Evolutionary conservation across 805 yeast genomes (phyloP).

Genomic region (Clavispora phyllophila): DNA sequence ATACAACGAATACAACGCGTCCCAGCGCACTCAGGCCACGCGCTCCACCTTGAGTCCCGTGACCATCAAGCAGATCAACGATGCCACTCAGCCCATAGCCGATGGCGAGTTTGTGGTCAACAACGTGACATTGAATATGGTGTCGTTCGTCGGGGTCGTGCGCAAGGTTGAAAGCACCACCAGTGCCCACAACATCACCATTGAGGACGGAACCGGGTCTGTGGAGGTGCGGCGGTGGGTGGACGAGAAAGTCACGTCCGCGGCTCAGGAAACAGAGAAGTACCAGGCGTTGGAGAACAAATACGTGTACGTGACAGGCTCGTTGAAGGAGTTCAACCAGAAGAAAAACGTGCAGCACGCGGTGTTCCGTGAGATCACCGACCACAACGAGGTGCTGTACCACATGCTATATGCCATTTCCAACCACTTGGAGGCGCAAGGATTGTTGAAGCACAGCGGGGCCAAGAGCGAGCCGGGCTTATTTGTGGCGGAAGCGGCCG

Average conservation of each 20-base stretch:
- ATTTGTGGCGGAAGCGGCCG: conserved; percentile 25
- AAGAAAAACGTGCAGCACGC: conserved; percentile 64
- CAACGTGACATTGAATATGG: conserved; percentile 57
- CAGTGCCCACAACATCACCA: conserved; percentile 48
- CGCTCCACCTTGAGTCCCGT: conserved; percentile 46
- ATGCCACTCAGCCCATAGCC: conserved; percentile 54
- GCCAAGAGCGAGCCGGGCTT: conserved; percentile 19
- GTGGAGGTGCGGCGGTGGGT: conserved; percentile 64
- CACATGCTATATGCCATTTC: conserved; percentile 64
- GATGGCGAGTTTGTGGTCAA: conserved; percentile 63
- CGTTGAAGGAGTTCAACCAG: conserved; percentile 52
- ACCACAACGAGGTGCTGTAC: conserved; percentile 63
- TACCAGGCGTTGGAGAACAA: conserved; percentile 42
- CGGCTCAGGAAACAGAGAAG: conserved; percentile 26
- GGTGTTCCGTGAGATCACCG: conserved; percentile 49
- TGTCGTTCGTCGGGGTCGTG: conserved; percentile 65
- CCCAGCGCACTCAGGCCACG: conserved; percentile 13
- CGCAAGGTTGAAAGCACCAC: conserved; percentile 58
- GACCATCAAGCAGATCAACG: conserved; percentile 67
- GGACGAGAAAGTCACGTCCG: conserved; percentile 24
- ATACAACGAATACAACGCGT: conserved; percentile 6
- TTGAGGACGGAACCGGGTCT: conserved; percentile 73
- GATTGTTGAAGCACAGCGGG: conserved; percentile 26
- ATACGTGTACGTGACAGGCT: conserved; percentile 53
- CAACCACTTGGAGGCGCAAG: conserved; percentile 51